Percentiles rank a stretch among this genome's conserved stretches.
These are phyloP conservation scores for Reutealis trisperma DNA, from an alignment of 345 rosid species.

Conservation along the genomic window DNA sequence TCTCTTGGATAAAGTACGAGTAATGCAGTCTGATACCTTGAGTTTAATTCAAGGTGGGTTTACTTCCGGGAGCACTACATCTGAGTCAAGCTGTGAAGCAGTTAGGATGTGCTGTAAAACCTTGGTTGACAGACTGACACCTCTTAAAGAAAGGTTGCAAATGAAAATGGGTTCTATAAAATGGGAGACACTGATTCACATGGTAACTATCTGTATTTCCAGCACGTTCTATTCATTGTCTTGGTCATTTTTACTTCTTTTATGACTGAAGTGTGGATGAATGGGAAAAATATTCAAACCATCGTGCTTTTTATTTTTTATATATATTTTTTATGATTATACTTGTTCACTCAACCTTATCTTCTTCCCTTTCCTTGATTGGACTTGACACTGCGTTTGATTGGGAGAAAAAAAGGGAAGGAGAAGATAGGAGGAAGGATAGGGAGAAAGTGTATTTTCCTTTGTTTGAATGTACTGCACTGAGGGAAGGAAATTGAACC, in stretches of 20 bases:
- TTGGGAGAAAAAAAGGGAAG: too few species aligned
- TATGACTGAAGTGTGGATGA: not conserved
- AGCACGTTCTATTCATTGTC: not conserved
- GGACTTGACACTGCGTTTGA: too few species aligned
- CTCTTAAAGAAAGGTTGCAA: slow-evolving; percentile 49
- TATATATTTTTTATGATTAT: not conserved
- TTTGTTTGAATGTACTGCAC: too few species aligned
- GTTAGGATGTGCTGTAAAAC: slow-evolving; percentile 66
- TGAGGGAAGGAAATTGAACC: too few species aligned
- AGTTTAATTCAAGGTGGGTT: slow-evolving; percentile 77
- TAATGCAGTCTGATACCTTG: slow-evolving; percentile 71
- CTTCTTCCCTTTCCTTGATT: too few species aligned
- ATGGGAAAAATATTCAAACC: not conserved
- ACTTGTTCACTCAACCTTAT: not conserved
- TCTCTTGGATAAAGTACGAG: slow-evolving; percentile 64
- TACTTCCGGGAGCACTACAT: slow-evolving; percentile 85
- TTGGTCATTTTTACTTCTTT: not conserved
- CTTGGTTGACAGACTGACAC: slow-evolving; percentile 66
- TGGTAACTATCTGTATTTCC: slow-evolving; percentile 43
- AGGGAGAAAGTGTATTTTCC: too few species aligned
- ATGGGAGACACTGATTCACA: slow-evolving; percentile 70
- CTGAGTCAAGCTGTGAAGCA: slow-evolving; percentile 87
- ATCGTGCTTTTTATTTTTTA: not conserved
- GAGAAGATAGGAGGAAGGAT: too few species aligned
- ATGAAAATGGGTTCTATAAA: slow-evolving; percentile 52